Evolutionary conservation across 2,329 filamentous ascomycete species (phyloP).

Genomic region (Escovopsis sp.): DNA sequence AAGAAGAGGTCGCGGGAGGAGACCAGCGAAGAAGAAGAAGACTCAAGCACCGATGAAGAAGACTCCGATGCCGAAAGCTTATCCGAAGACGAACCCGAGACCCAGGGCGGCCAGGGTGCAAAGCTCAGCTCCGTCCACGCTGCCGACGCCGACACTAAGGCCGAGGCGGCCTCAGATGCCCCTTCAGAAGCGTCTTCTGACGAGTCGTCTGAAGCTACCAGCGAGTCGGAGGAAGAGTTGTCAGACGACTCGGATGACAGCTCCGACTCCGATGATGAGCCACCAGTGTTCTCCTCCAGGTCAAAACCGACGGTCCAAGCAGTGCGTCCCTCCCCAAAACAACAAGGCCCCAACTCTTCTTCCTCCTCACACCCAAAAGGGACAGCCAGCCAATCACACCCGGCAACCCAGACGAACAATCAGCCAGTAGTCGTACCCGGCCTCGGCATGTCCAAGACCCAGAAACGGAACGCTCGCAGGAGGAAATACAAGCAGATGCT

Average conservation of each 20-base stretch:
- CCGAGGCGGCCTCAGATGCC: not conserved
- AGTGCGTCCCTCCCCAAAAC: not conserved
- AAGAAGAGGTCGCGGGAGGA: not conserved
- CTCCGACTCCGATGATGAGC: slow-evolving; percentile 10
- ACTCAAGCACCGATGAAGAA: too few relatives aligned
- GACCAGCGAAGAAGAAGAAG: too few relatives aligned
- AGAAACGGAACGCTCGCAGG: slow-evolving; percentile 37
- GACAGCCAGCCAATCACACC: slow-evolving; percentile 1
- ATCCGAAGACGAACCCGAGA: slow-evolving; percentile 6
- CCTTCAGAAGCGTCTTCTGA: slow-evolving; percentile 6
- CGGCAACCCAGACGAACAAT: not conserved
- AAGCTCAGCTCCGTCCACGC: not conserved
- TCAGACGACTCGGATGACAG: not conserved
- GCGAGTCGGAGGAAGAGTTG: slow-evolving; percentile 9
- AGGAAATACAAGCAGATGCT: slow-evolving; percentile 19
- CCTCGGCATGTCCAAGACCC: slow-evolving; percentile 27
- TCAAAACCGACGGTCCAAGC: slow-evolving; percentile 1
- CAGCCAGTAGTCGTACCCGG: slow-evolving; percentile 13
- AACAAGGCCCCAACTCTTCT: not conserved
- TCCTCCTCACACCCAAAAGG: not conserved
- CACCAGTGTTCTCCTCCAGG: slow-evolving; percentile 24
- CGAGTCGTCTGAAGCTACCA: slow-evolving; percentile 1
- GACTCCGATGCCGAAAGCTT: slow-evolving; percentile 1
- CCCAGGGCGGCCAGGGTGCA: not conserved
- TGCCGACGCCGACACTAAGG: not conserved